These are phyloP conservation scores for Alternaria ethzedia DNA, from an alignment of 2,329 filamentous ascomycete species.

Conservation along the genomic window DNA sequence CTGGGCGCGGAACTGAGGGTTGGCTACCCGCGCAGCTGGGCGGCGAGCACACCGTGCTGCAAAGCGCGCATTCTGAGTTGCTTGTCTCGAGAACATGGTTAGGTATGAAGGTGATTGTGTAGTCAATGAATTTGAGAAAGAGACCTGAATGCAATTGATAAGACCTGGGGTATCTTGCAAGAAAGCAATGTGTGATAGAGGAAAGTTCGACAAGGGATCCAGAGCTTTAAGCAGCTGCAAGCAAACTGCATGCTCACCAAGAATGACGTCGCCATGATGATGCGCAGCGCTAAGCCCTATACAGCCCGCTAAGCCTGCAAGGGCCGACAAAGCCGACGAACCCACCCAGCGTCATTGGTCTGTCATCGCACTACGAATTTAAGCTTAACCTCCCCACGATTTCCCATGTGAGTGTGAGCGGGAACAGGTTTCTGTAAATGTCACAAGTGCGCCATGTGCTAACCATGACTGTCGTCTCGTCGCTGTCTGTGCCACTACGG, in stretches of 20 bases:
- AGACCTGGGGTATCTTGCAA: conserved; percentile 8
- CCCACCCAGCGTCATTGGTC: conserved; percentile 8
- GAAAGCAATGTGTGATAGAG: conserved; percentile 2
- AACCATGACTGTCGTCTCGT: no score
- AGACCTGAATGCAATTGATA: neutral
- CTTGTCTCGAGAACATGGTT: conserved; percentile 38
- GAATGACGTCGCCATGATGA: conserved; percentile 21
- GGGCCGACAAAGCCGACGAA: neutral
- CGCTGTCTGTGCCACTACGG: no score
- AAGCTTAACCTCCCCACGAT: conserved; percentile 12
- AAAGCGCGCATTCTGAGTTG: conserved; percentile 38
- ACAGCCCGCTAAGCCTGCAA: neutral
- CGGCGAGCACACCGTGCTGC: conserved; percentile 39
- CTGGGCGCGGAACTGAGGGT: conserved; percentile 37
- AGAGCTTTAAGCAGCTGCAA: conserved; percentile 13
- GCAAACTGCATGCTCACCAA: neutral
- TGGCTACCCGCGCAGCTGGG: conserved; percentile 31
- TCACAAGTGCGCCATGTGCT: neutral
- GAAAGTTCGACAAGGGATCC: neutral
- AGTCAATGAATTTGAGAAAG: conserved; percentile 7
- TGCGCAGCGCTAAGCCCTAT: conserved; percentile 7
- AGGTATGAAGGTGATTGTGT: neutral
- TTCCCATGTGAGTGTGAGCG: neutral
- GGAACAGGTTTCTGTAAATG: conserved; percentile 2
- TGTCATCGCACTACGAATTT: conserved; percentile 6